Percentiles rank a stretch among this genome's conserved stretches.
Evolutionary conservation across 73 alveolate genomes (phyloP).

Genomic region (Blepharisma japonicum): DNA sequence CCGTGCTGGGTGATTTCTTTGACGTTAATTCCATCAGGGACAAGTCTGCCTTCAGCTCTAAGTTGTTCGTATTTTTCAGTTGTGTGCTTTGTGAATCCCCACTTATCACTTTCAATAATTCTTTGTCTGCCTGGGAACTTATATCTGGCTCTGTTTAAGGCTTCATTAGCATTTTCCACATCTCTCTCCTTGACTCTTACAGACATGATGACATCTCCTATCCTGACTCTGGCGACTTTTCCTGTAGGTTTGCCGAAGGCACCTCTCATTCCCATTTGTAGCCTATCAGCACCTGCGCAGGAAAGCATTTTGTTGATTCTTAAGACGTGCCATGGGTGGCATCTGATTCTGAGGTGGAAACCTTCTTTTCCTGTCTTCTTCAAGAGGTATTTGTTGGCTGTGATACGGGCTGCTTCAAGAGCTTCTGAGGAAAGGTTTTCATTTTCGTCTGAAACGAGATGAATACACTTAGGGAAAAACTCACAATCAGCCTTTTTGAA

Average conservation of each 20-base stretch:
- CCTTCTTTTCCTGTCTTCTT: conserved; percentile 86
- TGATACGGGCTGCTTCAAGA: conserved; percentile 98
- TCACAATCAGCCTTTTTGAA: conserved; percentile 80
- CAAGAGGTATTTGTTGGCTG: conserved; percentile 91
- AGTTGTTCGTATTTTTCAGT: conserved; percentile 79
- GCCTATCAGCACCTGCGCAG: conserved; percentile 99
- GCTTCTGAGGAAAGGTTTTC: conserved; percentile 98
- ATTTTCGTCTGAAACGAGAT: conserved; percentile 94
- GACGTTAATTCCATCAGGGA: conserved; percentile 84
- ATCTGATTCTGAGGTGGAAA: conserved; percentile 93
- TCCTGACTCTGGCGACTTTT: conserved; percentile 93
- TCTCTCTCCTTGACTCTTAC: conserved; percentile 72
- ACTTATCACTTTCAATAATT: conserved; percentile 91
- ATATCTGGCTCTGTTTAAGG: conserved; percentile 93
- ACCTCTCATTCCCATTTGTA: conserved; percentile 98
- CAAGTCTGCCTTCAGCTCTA: conserved; percentile 74
- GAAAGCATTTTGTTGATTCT: conserved; percentile 98
- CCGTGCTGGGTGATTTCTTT: conserved; percentile 68
- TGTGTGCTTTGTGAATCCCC: conserved; percentile 96
- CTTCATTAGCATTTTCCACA: conserved; percentile 86
- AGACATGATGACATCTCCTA: conserved; percentile 75
- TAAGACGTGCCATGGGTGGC: conserved; percentile 97
- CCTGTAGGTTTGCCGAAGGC: conserved; percentile 99
- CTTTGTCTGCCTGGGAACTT: conserved; percentile 99
- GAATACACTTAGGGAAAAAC: conserved; percentile 80